These are phyloP conservation scores for bread wheat (Triticum aestivum) DNA, from an alignment of 176 grass and related monocot genomes.

Conservation along the genomic window DNA sequence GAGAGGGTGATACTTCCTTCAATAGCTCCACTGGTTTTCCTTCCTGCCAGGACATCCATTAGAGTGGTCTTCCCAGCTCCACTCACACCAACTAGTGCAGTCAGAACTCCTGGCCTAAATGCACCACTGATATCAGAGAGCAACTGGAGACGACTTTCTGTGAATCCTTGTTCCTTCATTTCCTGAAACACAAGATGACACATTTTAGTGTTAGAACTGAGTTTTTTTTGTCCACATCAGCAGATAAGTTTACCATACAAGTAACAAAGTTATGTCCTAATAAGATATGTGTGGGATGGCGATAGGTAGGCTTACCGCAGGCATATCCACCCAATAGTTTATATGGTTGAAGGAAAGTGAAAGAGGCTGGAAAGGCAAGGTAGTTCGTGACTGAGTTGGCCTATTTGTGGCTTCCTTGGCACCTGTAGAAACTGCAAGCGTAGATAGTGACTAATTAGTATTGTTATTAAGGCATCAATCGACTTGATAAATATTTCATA, in stretches of 20 bases:
- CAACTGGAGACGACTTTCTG: conserved; percentile 66
- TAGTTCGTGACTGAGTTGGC: conserved; percentile 35
- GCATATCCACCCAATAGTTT: conserved; percentile 89
- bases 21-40: conserved; percentile 79
- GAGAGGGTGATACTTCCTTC: conserved; percentile 84
- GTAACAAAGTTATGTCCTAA: not conserved
- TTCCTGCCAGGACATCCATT: conserved; percentile 94
- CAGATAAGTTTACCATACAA: not conserved
- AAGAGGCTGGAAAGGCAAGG: conserved; percentile 83
- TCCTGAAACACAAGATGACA: conserved; percentile 49
- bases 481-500: conserved; percentile 3
- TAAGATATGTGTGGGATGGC: not conserved
- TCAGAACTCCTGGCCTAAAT: conserved; percentile 80
- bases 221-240: not conserved
- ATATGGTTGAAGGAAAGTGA: conserved; percentile 81
- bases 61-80: conserved; percentile 96
- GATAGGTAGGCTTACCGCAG: conserved; percentile 52
- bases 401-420: conserved; percentile 13
- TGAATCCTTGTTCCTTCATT: conserved; percentile 86
- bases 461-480: not conserved
- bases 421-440: conserved; percentile 9
- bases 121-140: conserved; percentile 80
- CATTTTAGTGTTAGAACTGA: not conserved
- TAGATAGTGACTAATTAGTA: not conserved
- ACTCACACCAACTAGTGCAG: conserved; percentile 88